Base-by-base conservation (phyloP, 352 stramenopile species). In the Peronospora belbahrii region DNA sequence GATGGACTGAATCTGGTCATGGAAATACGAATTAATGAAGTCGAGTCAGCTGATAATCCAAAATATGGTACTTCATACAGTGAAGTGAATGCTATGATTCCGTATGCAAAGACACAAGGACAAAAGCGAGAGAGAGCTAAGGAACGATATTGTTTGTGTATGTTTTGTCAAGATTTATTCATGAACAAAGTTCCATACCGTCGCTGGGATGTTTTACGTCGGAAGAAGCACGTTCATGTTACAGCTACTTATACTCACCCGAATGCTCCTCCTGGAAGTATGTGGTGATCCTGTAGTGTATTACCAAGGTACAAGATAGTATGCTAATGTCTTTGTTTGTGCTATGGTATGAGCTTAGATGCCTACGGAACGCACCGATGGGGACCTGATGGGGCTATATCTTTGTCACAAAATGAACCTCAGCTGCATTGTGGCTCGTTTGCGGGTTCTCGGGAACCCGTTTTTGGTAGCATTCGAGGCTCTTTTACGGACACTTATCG, bases 11-110 rank as follows among this genome's bases (percentile, higher is more conserved):
- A 88, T 52, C 48, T 68, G 18, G 70, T 71, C 14, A 80, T 93
- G 37, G 81, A 93, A 73, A 76, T 93, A 22, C 81, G 78, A 43
- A 93, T 93, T 45, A 89, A 90, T 39, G 81, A 93, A 36, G 52
- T 87, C 25, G 81, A 90, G 50, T 70, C 70, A 3, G 53, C 28
- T 1, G 76, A 89, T 3, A 65, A 88, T n/a, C 78, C 81, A 28
- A 90, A 90, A 77, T 93, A 93, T 65, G 77, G 77, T 88, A 52
- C 19, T 10, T 2, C 6, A 7, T 28, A 28, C 24, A 9, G 6
- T 3, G 24, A 28, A 9, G 6, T 10, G 8, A 11, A n/a, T n/a
- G n/a, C n/a, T n/a, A n/a, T n/a, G n/a, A n/a, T n/a, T n/a, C n/a
- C n/a, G n/a, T n/a, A n/a, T n/a, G n/a, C n/a, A n/a, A n/a, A n/a